Base-by-base conservation (phyloP, 768 basidiomycete species). In the Trametes cubensis region DNA sequence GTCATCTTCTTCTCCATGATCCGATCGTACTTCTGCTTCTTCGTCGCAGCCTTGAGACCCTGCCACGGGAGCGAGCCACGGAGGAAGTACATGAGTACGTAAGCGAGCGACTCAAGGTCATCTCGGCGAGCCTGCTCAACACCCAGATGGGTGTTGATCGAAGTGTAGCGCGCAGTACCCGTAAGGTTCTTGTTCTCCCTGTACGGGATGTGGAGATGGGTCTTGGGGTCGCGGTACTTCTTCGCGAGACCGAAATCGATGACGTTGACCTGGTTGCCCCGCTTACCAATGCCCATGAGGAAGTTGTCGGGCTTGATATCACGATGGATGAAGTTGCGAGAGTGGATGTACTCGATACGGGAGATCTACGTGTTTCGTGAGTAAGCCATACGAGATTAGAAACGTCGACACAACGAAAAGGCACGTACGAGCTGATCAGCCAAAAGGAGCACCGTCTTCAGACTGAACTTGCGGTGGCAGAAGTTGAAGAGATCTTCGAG, bases 1-100 rank as follows among this genome's bases (percentile, higher is more conserved):
- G 97, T 98, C 95, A 99, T 98, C 87, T 99, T 99, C 87, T 99
- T 99, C 80, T 99, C 97, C 97, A 99, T 99, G 81, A 99, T 99
- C 63, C 97, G 90, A 78, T 98, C 97, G 77, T 98, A 98, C 81
- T 99, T 99, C 84, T 99, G 97, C 86, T 99, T 99, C 93, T 99
- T 99, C 62, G 97, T 99, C 42, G 96, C 96, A 62, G 97, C 97
- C 81, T 99, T 99, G 74, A 99, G 86, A 62, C 97, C 97, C 77
- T 99, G 97, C 96, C 96, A 99, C 34, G 96, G 96, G 46, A 99
- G 86, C 59, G 94, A 90, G 51, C 96, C 97, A 66, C 96, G 94
- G 66, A 99, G 89, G 86, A 99, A 99, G 82, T 99, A 99, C 96
- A 99, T 98, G 69, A 99, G 86, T 23, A 98, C 97, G 72, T 99